These are phyloP conservation scores for Neopestalotiopsis clavispora DNA, from an alignment of 2,329 filamentous ascomycete genomes.

Conservation along the genomic window DNA sequence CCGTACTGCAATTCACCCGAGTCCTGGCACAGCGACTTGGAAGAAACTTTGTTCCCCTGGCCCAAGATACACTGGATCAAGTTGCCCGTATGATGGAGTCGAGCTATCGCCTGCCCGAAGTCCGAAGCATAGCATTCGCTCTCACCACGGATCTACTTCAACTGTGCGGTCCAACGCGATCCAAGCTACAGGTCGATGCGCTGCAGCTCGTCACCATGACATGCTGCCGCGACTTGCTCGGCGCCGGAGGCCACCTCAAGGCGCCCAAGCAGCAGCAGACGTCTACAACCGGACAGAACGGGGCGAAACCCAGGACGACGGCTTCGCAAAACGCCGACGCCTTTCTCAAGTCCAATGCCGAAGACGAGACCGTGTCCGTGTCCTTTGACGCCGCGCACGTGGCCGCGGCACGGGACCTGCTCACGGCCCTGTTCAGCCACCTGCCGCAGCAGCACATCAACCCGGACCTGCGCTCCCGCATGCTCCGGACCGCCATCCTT, in stretches of 20 bases:
- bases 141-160: conserved; percentile 63
- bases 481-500: conserved; percentile 83
- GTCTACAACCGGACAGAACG: conserved; percentile 38
- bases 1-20: conserved; percentile 67
- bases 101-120: conserved; percentile 51
- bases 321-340: conserved; percentile 70
- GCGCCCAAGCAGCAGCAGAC: conserved; percentile 36
- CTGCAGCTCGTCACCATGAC: conserved; percentile 66
- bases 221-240: conserved; percentile 77
- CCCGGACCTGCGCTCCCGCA: conserved; percentile 72
- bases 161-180: conserved; percentile 68
- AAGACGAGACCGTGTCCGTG: conserved; percentile 35
- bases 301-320: conserved; percentile 45
- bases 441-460: conserved; percentile 71
- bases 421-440: conserved; percentile 65
- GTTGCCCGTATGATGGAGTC: conserved; percentile 72
- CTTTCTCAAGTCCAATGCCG: conserved; percentile 60
- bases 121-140: conserved; percentile 67
- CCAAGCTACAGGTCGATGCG: conserved; percentile 68
- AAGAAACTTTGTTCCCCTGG: conserved; percentile 60
- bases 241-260: conserved; percentile 54
- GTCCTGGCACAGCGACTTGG: conserved; percentile 63
- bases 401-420: conserved; percentile 62
- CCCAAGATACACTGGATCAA: conserved; percentile 72
- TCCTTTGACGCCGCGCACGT: conserved; percentile 52